Evolutionary conservation across 768 basidiomycete genomes (phyloP).

Genomic region (Asterophora lycoperdoides): DNA sequence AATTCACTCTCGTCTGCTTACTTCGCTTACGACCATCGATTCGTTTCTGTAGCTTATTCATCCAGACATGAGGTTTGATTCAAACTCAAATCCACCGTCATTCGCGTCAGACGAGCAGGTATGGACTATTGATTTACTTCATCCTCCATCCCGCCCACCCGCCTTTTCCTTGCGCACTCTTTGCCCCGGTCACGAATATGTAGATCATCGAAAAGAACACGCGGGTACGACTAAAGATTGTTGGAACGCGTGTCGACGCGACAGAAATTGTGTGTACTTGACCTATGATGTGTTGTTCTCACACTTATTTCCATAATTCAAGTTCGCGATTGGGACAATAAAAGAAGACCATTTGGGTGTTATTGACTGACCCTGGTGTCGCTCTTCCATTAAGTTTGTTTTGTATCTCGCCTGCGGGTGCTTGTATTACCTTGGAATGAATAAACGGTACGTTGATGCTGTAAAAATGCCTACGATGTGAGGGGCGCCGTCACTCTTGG

Average conservation of each 20-base stretch:
- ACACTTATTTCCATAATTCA: constrained; percentile 1
- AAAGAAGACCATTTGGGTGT: constrained; percentile 98
- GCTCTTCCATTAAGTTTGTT: constrained; percentile 2
- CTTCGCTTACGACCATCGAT: neutral
- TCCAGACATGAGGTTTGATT: constrained; percentile 91
- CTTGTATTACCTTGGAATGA: constrained; percentile 1
- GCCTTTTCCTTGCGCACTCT: neutral
- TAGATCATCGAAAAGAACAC: constrained; percentile 94
- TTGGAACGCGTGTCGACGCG: constrained; percentile 97
- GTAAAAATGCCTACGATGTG: too few relatives aligned
- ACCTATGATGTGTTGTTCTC: neutral
- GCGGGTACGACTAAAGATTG: constrained; percentile 89
- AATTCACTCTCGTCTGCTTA: neutral
- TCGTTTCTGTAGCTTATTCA: constrained; percentile 68
- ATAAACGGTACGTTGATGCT: neutral
- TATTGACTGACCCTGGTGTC: constrained; percentile 52
- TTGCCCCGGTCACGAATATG: constrained; percentile 2
- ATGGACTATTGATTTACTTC: constrained; percentile 1
- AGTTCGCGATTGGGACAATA: constrained; percentile 98
- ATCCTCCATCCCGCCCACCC: neutral
- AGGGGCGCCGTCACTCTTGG: too few relatives aligned
- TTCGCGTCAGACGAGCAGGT: constrained; percentile 91
- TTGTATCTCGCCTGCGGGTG: neutral
- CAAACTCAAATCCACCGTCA: constrained; percentile 95
- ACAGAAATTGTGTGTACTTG: constrained; percentile 81